These are phyloP conservation scores for Lactarius trivialis DNA, from an alignment of 768 basidiomycete species.

Conservation along the genomic window DNA sequence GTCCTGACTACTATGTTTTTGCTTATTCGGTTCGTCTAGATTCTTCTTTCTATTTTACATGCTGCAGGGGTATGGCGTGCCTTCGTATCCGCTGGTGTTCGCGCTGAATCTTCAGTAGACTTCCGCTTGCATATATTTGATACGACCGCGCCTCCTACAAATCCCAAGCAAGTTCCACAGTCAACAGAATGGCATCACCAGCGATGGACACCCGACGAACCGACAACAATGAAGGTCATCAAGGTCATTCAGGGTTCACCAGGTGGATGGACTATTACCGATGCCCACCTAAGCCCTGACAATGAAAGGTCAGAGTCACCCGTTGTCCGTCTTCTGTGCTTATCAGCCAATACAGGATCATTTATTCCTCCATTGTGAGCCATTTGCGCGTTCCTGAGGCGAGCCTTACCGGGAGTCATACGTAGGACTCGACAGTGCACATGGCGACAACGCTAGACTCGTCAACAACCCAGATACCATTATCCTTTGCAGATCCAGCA, in stretches of 20 bases:
- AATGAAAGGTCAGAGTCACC: slow-evolving; percentile 60
- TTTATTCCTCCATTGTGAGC: slow-evolving; percentile 84
- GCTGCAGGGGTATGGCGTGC: slow-evolving; percentile 57
- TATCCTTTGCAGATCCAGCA: slow-evolving; percentile 37
- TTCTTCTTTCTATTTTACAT: slow-evolving; percentile 90
- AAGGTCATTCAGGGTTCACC: slow-evolving; percentile 70
- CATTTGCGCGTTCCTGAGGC: background rate
- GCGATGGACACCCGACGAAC: slow-evolving; percentile 36
- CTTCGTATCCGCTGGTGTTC: background rate
- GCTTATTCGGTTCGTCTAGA: slow-evolving; percentile 39
- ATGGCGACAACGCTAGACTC: slow-evolving; percentile 68
- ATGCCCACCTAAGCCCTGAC: slow-evolving; percentile 83
- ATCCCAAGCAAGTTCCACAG: slow-evolving; percentile 21
- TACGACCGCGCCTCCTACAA: slow-evolving; percentile 45
- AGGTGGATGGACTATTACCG: slow-evolving; percentile 92
- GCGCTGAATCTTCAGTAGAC: slow-evolving; percentile 41
- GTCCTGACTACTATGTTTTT: background rate
- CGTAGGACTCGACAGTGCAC: slow-evolving; percentile 63
- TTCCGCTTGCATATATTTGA: slow-evolving; percentile 88
- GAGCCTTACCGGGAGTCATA: slow-evolving; percentile 10
- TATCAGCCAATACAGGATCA: slow-evolving; percentile 50
- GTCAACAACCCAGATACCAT: slow-evolving; percentile 53
- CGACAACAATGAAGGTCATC: slow-evolving; percentile 42
- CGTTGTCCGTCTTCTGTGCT: slow-evolving; percentile 1
- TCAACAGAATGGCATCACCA: slow-evolving; percentile 15